A percentile compares a stretch with the other conserved stretches of the same genome.
Evolutionary conservation across 495 filamentous ascomycete species (phyloP).

Genomic region (Letharia columbiana): DNA sequence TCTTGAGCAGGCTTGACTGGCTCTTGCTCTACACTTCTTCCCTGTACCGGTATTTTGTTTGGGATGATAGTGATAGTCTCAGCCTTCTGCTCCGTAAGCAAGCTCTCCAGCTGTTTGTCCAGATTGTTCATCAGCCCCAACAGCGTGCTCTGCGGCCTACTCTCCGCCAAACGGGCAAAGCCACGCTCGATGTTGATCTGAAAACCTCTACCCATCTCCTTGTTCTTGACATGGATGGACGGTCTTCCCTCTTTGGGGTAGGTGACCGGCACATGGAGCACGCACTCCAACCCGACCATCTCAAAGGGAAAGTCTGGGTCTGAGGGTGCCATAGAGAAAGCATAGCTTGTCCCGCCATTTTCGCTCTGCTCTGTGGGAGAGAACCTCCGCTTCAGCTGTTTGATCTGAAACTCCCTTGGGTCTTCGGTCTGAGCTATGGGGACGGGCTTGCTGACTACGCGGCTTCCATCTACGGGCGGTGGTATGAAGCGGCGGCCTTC

Average conservation of each 20-base stretch:
- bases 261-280: conserved; percentile 54
- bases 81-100: conserved; percentile 62
- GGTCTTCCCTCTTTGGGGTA: conserved; percentile 53
- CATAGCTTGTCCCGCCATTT: conserved; percentile 46
- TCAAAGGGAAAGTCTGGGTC: conserved; percentile 85
- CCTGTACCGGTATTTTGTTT: conserved; percentile 41
- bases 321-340: conserved; percentile 63
- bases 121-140: conserved; percentile 61
- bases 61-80: conserved; percentile 71
- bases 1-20: conserved; percentile 9
- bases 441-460: conserved; percentile 55
- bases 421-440: conserved; percentile 57
- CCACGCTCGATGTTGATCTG: conserved; percentile 74
- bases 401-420: conserved; percentile 67
- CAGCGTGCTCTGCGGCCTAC: conserved; percentile 49
- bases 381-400: conserved; percentile 66
- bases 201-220: conserved; percentile 71
- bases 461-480: conserved; percentile 28
- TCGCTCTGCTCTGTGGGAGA: conserved; percentile 49
- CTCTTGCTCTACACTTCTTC: conserved; percentile 5
- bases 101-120: conserved; percentile 63
- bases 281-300: conserved; percentile 57
- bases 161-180: conserved; percentile 57
- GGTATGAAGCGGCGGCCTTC: conserved; percentile 20
- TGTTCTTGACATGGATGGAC: conserved; percentile 57